These are phyloP conservation scores for Alternaria ethzedia DNA, from an alignment of 2,329 filamentous ascomycete species.

Conservation along the genomic window DNA sequence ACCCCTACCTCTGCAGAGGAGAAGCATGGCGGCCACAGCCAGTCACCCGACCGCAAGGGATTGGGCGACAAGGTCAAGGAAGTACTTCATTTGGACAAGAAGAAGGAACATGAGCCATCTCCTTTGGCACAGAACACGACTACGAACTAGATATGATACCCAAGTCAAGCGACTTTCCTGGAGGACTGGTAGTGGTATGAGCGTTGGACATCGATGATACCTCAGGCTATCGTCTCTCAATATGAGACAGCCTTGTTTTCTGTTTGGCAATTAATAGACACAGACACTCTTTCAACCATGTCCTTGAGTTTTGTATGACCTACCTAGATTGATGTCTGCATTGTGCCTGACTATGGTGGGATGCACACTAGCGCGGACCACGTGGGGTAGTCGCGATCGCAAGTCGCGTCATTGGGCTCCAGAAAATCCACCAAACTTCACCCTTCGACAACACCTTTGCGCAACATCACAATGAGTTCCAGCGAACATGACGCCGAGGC, in stretches of 20 bases:
- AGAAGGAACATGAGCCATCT: constrained; percentile 42
- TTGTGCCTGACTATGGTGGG: constrained; percentile 20
- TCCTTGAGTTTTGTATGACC: background rate
- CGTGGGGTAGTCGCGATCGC: constrained; percentile 17
- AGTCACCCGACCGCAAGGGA: constrained; percentile 45
- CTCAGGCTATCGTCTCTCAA: constrained; percentile 11
- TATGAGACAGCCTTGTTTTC: constrained; percentile 11
- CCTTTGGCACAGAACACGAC: constrained; percentile 35
- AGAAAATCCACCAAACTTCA: constrained; percentile 10
- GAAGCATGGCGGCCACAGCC: constrained; percentile 55
- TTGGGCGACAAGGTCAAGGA: constrained; percentile 55
- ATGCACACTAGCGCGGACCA: constrained; percentile 14
- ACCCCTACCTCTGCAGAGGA: no score
- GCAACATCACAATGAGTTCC: constrained; percentile 22
- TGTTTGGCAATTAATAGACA: background rate
- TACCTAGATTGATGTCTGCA: background rate
- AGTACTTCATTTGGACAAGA: constrained; percentile 44
- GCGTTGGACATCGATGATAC: constrained; percentile 18
- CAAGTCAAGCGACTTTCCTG: constrained; percentile 2
- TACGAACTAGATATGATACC: constrained; percentile 31
- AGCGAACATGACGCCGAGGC: constrained; percentile 51
- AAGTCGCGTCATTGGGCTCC: constrained; percentile 27
- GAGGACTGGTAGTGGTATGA: constrained; percentile 14
- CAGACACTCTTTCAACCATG: constrained; percentile 7
- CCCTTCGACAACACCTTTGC: background rate